phyloP scores from a whole-genome alignment of 2,329 filamentous ascomycete species.

The Aspergillus glaucus region DNA sequence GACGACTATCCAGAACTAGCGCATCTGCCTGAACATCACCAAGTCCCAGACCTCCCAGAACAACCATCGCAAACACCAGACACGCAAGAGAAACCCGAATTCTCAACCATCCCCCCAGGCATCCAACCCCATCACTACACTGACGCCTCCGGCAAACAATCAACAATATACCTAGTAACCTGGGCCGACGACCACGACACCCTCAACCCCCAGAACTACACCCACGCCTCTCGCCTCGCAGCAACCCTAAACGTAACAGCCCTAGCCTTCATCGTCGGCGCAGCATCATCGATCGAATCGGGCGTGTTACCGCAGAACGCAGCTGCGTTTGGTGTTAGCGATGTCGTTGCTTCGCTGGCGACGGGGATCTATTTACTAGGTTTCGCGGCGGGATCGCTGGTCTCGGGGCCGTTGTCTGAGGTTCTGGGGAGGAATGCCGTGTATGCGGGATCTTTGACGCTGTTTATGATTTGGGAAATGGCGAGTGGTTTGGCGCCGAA shows the following conservation, averaged over 20 bases:
- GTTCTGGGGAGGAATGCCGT: conserved; percentile 45
- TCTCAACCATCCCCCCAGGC: conserved; percentile 1
- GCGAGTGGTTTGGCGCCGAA: conserved; percentile 44
- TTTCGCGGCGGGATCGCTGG: conserved; percentile 44
- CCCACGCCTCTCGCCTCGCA: conserved; percentile 26
- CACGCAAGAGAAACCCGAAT: neutral
- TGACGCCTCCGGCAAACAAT: conserved; percentile 10
- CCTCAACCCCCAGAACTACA: conserved; percentile 36
- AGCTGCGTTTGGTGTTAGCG: conserved; percentile 42
- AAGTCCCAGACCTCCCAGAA: neutral
- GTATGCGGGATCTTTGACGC: conserved; percentile 42
- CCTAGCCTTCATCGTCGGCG: conserved; percentile 47
- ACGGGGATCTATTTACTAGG: conserved; percentile 41
- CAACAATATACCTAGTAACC: conserved; percentile 33
- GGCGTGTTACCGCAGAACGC: conserved; percentile 43
- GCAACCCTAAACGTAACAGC: conserved; percentile 39
- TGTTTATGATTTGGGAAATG: conserved; percentile 47
- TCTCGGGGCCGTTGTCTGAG: conserved; percentile 46
- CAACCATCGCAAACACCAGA: neutral
- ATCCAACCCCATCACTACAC: conserved; percentile 8
- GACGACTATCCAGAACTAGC: conserved; percentile 1
- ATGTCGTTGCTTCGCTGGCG: conserved; percentile 47
- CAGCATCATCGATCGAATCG: conserved; percentile 50
- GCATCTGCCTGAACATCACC: neutral
- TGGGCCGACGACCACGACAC: conserved; percentile 34